Evolutionary conservation across 1,284 basidiomycete species (phyloP), one percentile per base, ranked within the genome.

Genomic region (Flammula alnicola): DNA sequence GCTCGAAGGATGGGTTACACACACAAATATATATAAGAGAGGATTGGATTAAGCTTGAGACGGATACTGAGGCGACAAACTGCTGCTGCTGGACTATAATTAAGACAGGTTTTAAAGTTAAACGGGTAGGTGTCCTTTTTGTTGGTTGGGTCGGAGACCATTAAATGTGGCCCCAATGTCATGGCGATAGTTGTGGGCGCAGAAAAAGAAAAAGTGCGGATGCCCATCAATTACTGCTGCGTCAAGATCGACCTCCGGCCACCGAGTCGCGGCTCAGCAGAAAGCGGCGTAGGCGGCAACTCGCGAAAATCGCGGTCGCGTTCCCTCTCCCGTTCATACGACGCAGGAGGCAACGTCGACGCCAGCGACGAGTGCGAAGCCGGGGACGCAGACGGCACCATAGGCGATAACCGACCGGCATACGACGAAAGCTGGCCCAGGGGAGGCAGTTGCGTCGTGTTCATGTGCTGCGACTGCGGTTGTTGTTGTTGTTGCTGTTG

Each of bases 311-410:
- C 65, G 26, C 63, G 60, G 40, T 68, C 69, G 35, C 63, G 61
- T 26, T 69, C 69, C 48, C 66, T 58, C 33, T 83, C 81, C 43
- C 83, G 77, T 56, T 85, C 83, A 61, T 77, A 84, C 1, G 80
- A 83, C 30, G 80, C 68, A 1, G 77, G 70, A 11, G 68, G 57
- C 36, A 63, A 37, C 20, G 73, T 73, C 33, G 71, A 65, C 11
- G 75, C 66, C 22, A 71, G 57, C 8, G 70, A 64, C 6, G 70
- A 66, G 55, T 69, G 68, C 2, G 67, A 56, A 20, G 63, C 43
- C 5, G 62, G 56, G 12, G 65, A 63, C 25, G 63, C 60, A 16
- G 68, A 63, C 2, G 75, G 70, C 35, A 70, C 58, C 59, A 71
- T 65, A 22, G 73, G 72, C 17, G 74, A 73, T n/a, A 69, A 55